Conservation (phyloP, 306 rosid genomes). For the Quercus cerris region DNA sequence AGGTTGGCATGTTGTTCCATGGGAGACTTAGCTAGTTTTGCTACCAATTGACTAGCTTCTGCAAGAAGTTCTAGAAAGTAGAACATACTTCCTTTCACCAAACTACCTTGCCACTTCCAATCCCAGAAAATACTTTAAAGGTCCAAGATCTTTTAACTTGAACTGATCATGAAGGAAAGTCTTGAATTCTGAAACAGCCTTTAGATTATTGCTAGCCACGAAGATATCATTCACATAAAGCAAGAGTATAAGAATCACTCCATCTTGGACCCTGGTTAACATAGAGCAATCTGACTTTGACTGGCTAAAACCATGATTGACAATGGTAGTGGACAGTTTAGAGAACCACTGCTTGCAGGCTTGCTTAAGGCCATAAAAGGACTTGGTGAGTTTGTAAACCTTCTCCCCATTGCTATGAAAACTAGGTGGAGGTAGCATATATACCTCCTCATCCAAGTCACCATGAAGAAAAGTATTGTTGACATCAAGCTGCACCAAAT, state of each 20-base stretch:
- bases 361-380: background rate
- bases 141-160: background rate
- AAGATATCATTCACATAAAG: background rate
- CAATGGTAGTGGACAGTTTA: background rate
- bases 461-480: too few species aligned
- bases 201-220: background rate
- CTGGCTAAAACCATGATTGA: background rate
- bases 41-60: background rate
- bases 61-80: background rate
- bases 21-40: too few species aligned
- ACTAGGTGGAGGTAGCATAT: too few species aligned
- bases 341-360: background rate
- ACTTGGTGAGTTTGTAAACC: background rate
- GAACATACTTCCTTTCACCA: background rate
- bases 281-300: background rate
- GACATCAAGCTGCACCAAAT: too few species aligned
- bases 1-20: too few species aligned
- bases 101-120: background rate
- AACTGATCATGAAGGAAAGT: background rate
- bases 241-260: background rate
- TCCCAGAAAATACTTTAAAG: background rate
- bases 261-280: background rate
- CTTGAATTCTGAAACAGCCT: background rate
- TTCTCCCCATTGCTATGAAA: too few species aligned
- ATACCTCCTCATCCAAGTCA: too few species aligned